phyloP scores from a whole-genome alignment of 768 basidiomycete species.

The Tephrocybe sp. region DNA sequence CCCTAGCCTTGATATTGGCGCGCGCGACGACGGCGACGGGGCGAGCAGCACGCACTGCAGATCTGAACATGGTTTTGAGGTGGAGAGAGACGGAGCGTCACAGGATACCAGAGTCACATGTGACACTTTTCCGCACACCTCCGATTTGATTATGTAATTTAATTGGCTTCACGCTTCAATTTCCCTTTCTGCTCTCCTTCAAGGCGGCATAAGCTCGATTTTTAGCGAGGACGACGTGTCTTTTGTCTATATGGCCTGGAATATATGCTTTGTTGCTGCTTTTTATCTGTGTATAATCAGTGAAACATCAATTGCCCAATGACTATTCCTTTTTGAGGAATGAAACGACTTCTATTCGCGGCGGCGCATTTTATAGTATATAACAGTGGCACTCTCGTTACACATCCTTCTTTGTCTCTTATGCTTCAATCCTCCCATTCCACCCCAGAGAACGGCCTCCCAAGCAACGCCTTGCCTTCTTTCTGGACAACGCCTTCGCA shows the following conservation, averaged over 20 bases:
- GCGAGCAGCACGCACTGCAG: slow-evolving; percentile 44
- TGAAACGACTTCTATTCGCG: background rate
- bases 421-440: slow-evolving; percentile 3
- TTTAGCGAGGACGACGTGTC: slow-evolving; percentile 5
- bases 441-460: slow-evolving; percentile 5
- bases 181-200: background rate
- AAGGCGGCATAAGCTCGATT: background rate
- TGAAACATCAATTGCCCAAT: background rate
- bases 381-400: background rate
- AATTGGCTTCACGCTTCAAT: background rate
- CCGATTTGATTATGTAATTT: slow-evolving; percentile 23
- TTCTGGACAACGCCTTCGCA: slow-evolving; percentile 14
- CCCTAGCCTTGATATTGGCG: slow-evolving; percentile 30
- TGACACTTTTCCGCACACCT: slow-evolving; percentile 28
- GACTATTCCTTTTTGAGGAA: slow-evolving; percentile 7
- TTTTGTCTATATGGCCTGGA: background rate
- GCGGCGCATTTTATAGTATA: no score
- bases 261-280: background rate
- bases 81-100: slow-evolving; percentile 23
- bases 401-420: no score
- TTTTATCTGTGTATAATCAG: no score
- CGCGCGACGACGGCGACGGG: slow-evolving; percentile 40
- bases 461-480: slow-evolving; percentile 9
- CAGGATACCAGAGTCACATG: slow-evolving; percentile 19
- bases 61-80: slow-evolving; percentile 39